phyloP scores from a whole-genome alignment of 176 grass and related monocot species.

The Oropetium thomaeum region DNA sequence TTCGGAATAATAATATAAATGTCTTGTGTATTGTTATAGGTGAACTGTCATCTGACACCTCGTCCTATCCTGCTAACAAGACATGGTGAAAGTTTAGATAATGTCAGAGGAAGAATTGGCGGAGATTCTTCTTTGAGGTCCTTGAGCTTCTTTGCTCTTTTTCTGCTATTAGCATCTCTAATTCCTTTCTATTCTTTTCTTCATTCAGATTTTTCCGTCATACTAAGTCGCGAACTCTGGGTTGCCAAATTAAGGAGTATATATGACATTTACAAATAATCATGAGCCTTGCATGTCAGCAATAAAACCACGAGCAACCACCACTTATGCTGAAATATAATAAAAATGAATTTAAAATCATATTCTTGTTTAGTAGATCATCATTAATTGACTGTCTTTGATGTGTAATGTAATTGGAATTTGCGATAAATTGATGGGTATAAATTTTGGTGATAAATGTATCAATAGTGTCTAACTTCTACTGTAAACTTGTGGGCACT shows the following conservation, averaged over 20 bases:
- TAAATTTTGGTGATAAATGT: background rate
- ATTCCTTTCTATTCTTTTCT: conserved; percentile 30
- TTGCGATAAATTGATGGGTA: background rate
- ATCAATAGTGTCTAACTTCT: conserved; percentile 8
- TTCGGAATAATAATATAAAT: background rate
- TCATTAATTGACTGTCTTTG: background rate
- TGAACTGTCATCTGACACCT: conserved; percentile 96
- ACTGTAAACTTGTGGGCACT: background rate
- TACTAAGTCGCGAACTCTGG: conserved; percentile 12
- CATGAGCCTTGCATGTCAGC: background rate
- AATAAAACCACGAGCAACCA: background rate
- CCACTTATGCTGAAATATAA: background rate
- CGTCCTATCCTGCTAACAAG: conserved; percentile 94
- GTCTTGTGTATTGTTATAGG: conserved; percentile 53
- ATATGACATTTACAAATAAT: background rate
- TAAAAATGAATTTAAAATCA: background rate
- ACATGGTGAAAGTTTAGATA: conserved; percentile 96
- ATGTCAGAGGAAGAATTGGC: conserved; percentile 88
- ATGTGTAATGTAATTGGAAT: background rate
- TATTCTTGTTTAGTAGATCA: background rate
- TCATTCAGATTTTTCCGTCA: conserved; percentile 10
- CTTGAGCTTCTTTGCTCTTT: conserved; percentile 18
- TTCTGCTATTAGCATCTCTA: conserved; percentile 2
- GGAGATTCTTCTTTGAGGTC: conserved; percentile 93
- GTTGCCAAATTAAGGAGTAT: background rate